Conservation (phyloP, 768 basidiomycete species). For the Mycena chlorophos region DNA sequence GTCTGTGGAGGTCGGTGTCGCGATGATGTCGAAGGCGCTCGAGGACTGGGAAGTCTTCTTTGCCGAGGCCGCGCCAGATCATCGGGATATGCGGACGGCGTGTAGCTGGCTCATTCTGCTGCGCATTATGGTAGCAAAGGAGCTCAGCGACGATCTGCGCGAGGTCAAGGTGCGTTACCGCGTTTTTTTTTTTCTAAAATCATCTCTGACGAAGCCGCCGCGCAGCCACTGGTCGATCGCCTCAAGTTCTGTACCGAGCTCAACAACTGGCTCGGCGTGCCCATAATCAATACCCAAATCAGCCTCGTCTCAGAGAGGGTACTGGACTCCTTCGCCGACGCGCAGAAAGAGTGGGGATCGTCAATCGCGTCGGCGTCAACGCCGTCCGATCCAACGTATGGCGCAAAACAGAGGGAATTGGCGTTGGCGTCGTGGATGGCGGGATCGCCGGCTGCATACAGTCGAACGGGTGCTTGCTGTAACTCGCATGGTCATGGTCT, state of each 20-base stretch:
- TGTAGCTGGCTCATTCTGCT: conserved; percentile 40
- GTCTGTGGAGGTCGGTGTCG: conserved; percentile 35
- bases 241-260: neutral
- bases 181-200: neutral
- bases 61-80: conserved; percentile 41
- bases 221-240: neutral
- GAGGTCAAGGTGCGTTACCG: conserved; percentile 39
- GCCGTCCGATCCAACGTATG: neutral
- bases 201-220: neutral
- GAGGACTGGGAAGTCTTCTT: conserved; percentile 44
- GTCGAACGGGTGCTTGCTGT: neutral
- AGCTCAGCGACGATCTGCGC: conserved; percentile 34
- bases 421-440: neutral
- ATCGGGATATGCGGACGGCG: conserved; percentile 38
- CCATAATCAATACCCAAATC: neutral
- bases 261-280: neutral
- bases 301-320: neutral
- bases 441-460: neutral
- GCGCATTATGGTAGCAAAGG: conserved; percentile 39
- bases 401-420: neutral
- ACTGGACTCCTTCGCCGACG: neutral
- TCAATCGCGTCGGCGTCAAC: neutral
- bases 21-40: conserved; percentile 41
- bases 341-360: conserved; percentile 1
- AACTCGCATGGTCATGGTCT: neutral